Evolutionary conservation across 345 rosid species (phyloP), one percentile per base, ranked within the genome.

Genomic region (Excoecaria agallocha): DNA sequence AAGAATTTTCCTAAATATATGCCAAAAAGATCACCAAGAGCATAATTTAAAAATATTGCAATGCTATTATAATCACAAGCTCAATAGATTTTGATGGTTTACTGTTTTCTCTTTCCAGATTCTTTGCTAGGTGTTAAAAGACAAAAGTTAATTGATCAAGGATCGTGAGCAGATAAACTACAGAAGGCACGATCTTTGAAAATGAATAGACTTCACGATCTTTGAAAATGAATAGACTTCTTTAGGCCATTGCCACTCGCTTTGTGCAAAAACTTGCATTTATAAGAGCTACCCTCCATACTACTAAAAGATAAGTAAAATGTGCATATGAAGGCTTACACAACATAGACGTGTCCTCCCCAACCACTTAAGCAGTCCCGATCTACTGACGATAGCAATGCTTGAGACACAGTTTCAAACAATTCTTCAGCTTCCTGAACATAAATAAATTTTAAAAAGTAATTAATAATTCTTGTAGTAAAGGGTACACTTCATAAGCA

Each of bases 351-450:
- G 61, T 91, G 94, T 60, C 98, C 98, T 79, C 99, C 99, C 99
- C 99, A 93, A 58, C 99, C 99, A 86, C 98, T 93, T 74, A 95
- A 80, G 79, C 98, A 95, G 84, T 95, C 99, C 74, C 97, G 90
- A 80, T 93, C 98, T 8, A 95, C 96, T 0, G 99, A 95, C 51
- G 99, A 81, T 24, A 90, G 86, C 35, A 95, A 81, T 52, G 99
- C 99, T 82, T 95, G 99, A 35, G 99, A 91, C 6, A 93, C 79
- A 10, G 90, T 88, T 84, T 95, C 99, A 12, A 87, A 91, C 76
- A 95, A 73, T 68, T 95, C 98, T 78, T 95, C 99, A 0, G 96
- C 81, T 86, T 89, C 98, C 98, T 93, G 91, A 57, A 77, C 38
- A 76, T 49, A 35, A 25, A 76, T 49, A 35, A 25, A 56, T 62